Percentiles rank a stretch among this genome's conserved stretches.
Conservation (phyloP, 2,329 filamentous ascomycete genomes). For the Colletotrichum liriopes region DNA sequence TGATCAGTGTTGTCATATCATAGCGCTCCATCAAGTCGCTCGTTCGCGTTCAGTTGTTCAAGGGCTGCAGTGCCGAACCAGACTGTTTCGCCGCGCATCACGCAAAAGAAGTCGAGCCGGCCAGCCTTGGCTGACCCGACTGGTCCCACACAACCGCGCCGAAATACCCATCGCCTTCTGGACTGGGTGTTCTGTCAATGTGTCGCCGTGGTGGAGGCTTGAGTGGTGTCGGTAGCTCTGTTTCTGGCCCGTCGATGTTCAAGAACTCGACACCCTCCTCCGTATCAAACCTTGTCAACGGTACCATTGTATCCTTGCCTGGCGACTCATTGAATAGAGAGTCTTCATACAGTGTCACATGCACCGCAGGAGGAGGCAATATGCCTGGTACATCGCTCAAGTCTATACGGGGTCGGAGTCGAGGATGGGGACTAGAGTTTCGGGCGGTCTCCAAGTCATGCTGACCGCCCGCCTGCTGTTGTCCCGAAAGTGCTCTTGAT, state of each 20-base stretch:
- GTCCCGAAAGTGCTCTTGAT: background rate
- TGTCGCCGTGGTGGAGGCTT: slow-evolving; percentile 27
- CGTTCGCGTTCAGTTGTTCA: background rate
- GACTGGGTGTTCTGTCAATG: background rate
- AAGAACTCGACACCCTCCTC: slow-evolving; percentile 36
- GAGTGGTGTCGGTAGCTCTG: slow-evolving; percentile 26
- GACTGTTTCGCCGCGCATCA: background rate
- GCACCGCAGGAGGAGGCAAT: background rate
- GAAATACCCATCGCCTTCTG: slow-evolving; percentile 16
- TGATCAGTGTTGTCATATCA: background rate
- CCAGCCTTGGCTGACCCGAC: background rate
- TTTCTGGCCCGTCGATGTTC: background rate
- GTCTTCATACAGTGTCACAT: background rate
- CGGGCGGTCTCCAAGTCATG: background rate
- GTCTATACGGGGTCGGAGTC: background rate
- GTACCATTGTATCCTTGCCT: background rate
- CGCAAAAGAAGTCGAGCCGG: background rate
- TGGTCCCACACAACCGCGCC: slow-evolving; percentile 7
- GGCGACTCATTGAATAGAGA: background rate
- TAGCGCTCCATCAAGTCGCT: background rate
- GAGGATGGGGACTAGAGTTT: background rate
- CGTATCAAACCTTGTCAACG: slow-evolving; percentile 20
- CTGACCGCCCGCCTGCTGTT: background rate
- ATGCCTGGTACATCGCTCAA: background rate
- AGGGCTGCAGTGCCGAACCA: background rate